Conservation (phyloP, 139 green algal genomes). For the Yamagishiella unicocca region DNA sequence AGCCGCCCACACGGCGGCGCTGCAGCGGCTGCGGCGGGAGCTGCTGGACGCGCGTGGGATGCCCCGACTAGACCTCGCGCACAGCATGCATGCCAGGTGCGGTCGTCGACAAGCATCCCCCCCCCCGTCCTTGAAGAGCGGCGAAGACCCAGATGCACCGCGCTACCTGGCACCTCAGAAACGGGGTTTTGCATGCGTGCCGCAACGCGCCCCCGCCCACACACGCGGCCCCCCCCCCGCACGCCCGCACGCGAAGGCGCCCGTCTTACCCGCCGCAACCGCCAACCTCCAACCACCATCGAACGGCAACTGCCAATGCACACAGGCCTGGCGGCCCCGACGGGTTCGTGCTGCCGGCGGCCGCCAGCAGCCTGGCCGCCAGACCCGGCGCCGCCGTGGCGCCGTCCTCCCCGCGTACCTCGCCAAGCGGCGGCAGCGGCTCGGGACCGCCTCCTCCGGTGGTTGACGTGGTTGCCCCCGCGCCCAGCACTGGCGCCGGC, state of each 20-base stretch:
- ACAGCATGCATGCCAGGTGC: not conserved
- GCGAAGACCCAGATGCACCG: too few species aligned
- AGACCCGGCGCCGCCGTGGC: not conserved
- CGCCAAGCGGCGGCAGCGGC: not conserved
- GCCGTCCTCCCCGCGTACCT: too few species aligned
- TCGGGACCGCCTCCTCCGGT: not conserved
- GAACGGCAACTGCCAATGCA: too few species aligned
- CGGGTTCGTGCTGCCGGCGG: not conserved
- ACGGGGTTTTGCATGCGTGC: too few species aligned
- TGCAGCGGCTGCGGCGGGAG: constrained; percentile 37
- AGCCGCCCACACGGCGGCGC: constrained; percentile 1
- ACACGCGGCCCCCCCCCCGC: too few species aligned
- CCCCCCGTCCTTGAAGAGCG: too few species aligned
- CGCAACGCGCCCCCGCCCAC: too few species aligned
- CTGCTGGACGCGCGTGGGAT: constrained; percentile 36
- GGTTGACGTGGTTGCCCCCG: constrained; percentile 22
- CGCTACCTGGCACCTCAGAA: too few species aligned
- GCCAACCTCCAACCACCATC: not conserved
- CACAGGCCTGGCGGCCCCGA: not conserved
- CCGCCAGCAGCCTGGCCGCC: not conserved
- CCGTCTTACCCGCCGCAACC: too few species aligned
- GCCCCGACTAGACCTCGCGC: constrained; percentile 49
- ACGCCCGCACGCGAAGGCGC: too few species aligned
- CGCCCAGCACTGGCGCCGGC: constrained; percentile 1
- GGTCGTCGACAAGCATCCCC: too few species aligned